Percentiles rank a stretch among this genome's conserved stretches.
These are phyloP conservation scores for Schizosaccharomyces lindneri DNA, from an alignment of 805 yeast species.

Conservation along the genomic window DNA sequence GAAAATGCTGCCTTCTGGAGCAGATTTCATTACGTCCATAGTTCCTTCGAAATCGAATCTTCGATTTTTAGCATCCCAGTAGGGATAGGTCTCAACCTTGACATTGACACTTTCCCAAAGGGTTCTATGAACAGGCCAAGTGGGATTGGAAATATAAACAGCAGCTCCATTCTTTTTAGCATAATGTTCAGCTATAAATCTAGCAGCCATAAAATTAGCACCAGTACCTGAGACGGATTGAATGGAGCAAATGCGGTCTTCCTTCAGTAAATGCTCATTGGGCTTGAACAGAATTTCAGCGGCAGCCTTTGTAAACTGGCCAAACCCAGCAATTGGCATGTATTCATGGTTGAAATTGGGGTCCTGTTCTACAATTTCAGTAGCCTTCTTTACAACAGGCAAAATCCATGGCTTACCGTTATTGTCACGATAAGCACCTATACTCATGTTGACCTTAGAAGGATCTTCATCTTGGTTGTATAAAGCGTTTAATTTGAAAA, in stretches of 20 bases:
- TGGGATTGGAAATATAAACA: slow-evolving; percentile 58
- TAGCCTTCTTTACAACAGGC: slow-evolving; percentile 50
- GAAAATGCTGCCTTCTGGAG: slow-evolving; percentile 36
- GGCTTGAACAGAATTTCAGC: slow-evolving; percentile 45
- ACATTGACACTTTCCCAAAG: slow-evolving; percentile 57
- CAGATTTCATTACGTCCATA: slow-evolving; percentile 29
- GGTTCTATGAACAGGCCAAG: slow-evolving; percentile 85
- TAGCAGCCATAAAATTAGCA: slow-evolving; percentile 73
- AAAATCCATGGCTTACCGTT: slow-evolving; percentile 71
- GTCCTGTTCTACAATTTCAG: slow-evolving; percentile 35
- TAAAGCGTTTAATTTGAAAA: slow-evolving; percentile 39
- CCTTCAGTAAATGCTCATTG: slow-evolving; percentile 24
- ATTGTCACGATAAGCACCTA: slow-evolving; percentile 85
- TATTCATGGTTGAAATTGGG: slow-evolving; percentile 65
- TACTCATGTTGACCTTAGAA: slow-evolving; percentile 30
- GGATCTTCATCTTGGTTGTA: slow-evolving; percentile 35
- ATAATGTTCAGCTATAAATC: slow-evolving; percentile 25
- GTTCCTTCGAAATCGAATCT: slow-evolving; percentile 41
- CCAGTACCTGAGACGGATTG: slow-evolving; percentile 78
- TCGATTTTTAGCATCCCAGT: slow-evolving; percentile 39
- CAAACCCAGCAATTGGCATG: slow-evolving; percentile 56
- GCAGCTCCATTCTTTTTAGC: slow-evolving; percentile 13
- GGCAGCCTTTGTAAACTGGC: slow-evolving; percentile 41
- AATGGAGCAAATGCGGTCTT: slow-evolving; percentile 19
- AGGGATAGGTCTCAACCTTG: slow-evolving; percentile 32